phyloP scores from a whole-genome alignment of 768 basidiomycete genomes.

The Mrakia blollopis region DNA sequence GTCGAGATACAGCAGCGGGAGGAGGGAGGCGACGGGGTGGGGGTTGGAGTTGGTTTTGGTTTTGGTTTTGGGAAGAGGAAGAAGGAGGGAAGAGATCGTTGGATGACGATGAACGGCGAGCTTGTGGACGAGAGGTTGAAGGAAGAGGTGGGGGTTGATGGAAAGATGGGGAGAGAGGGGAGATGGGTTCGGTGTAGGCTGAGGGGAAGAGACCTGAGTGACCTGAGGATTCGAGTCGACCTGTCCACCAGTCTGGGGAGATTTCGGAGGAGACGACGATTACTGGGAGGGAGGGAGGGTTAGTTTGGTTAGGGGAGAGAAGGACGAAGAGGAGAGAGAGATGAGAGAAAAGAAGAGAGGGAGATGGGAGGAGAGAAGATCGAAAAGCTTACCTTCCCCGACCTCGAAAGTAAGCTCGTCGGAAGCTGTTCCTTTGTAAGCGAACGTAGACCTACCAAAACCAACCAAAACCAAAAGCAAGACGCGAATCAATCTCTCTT shows the following conservation, averaged over 20 bases:
- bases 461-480: constrained; percentile 16
- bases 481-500: neutral
- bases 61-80: too few relatives aligned
- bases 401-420: constrained; percentile 73
- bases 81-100: neutral
- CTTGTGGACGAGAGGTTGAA: neutral
- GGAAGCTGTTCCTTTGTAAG: constrained; percentile 60
- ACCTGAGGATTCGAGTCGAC: constrained; percentile 56
- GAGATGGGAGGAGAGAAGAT: neutral
- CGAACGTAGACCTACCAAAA: constrained; percentile 67
- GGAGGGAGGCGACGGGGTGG: neutral
- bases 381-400: constrained; percentile 50
- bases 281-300: constrained; percentile 42
- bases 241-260: constrained; percentile 87
- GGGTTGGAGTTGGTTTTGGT: neutral
- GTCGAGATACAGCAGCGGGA: neutral
- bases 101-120: neutral
- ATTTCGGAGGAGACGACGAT: constrained; percentile 74
- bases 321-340: neutral
- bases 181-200: constrained; percentile 52
- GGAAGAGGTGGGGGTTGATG: neutral
- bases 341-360: neutral
- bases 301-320: neutral
- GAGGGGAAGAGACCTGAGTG: constrained; percentile 75
- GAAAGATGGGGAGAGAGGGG: neutral